These are phyloP conservation scores for Termitomyces sp. DNA, from an alignment of 1,284 basidiomycete species.

Conservation along the genomic window DNA sequence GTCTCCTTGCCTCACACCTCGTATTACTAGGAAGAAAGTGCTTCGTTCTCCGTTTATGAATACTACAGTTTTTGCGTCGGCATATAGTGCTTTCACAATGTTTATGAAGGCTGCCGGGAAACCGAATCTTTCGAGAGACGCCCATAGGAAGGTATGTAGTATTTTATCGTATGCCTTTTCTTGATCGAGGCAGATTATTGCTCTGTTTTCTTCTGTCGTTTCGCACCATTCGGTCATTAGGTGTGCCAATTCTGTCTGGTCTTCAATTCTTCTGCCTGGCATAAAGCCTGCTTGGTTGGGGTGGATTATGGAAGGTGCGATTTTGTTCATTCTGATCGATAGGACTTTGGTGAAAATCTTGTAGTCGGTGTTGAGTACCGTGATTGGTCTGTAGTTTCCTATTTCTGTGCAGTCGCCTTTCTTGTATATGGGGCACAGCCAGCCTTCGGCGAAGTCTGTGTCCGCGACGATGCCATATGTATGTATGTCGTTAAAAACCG, in stretches of 20 bases:
- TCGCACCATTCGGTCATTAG: conserved; percentile 18
- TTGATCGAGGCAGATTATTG: conserved; percentile 23
- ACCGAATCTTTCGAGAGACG: neutral
- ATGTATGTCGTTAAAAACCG: too few species aligned
- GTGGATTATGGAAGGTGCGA: neutral
- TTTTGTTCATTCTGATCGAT: neutral
- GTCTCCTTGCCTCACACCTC: neutral
- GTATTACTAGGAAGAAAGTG: neutral
- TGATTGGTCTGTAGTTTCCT: too few species aligned
- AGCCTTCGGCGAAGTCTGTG: too few species aligned
- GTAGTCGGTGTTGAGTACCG: too few species aligned
- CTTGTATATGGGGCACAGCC: too few species aligned
- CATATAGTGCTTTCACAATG: neutral
- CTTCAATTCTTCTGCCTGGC: neutral
- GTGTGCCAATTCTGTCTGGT: neutral
- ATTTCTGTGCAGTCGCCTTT: too few species aligned
- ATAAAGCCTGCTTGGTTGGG: neutral
- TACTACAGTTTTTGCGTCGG: too few species aligned
- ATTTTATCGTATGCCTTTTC: too few species aligned
- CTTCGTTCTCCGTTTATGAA: neutral
- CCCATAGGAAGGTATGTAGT: neutral
- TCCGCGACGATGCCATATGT: too few species aligned
- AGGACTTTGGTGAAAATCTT: neutral
- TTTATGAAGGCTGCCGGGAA: conserved; percentile 10
- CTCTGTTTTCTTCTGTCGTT: conserved; percentile 22